Percentiles rank a stretch among this genome's conserved stretches.
Conservation (phyloP, 345 rosid species). For the Brassica incana region DNA sequence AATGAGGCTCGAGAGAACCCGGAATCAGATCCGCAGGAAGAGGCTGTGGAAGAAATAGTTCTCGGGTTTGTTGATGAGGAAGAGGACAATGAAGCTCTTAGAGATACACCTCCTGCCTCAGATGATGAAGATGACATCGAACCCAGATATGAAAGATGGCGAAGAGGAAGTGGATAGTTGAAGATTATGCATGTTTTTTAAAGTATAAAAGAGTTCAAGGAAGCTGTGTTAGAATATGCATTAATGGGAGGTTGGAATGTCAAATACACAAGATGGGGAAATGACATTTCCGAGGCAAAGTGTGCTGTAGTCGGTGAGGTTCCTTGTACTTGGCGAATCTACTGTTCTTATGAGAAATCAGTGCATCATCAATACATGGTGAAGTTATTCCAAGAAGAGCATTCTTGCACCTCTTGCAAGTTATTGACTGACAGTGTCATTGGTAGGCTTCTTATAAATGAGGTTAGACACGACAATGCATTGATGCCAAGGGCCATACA, state of each 20-base stretch:
- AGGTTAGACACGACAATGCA: background rate
- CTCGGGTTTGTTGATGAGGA: background rate
- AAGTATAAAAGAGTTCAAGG: background rate
- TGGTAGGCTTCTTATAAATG: background rate
- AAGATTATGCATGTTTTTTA: background rate
- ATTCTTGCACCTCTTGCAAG: background rate
- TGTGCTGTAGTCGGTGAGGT: background rate
- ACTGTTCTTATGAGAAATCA: background rate
- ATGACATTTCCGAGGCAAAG: background rate
- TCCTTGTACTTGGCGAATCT: background rate
- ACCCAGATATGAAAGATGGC: background rate
- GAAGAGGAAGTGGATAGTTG: background rate
- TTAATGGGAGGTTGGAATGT: background rate
- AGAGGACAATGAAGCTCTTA: background rate
- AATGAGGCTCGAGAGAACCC: background rate
- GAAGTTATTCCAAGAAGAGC: background rate
- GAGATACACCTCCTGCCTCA: background rate
- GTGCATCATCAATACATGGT: background rate
- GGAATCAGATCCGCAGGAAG: too few species aligned
- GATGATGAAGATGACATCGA: background rate
- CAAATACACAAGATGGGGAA: background rate
- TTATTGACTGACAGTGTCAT: background rate
- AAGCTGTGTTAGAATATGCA: background rate
- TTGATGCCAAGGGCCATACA: background rate
- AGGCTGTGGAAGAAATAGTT: background rate